Base-by-base conservation (phyloP, 1,284 basidiomycete species). In the Cutaneotrichosporon curvatum region DNA sequence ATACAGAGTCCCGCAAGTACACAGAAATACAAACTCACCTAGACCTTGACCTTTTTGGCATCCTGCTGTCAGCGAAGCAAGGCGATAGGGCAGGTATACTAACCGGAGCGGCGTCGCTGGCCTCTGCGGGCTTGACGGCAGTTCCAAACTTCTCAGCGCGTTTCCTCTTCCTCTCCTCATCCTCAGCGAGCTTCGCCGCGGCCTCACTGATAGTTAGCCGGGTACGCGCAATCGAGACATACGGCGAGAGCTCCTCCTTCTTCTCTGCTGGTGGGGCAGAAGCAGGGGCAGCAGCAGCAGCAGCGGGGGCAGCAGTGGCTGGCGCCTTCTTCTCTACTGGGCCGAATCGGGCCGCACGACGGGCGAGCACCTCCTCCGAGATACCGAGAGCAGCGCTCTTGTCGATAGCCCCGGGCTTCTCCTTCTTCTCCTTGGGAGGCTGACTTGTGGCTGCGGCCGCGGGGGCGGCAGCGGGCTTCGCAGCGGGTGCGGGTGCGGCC, bases 131-230 rank as follows among this genome's bases (percentile, higher is more conserved):
- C 5, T 28, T 28, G 25, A 28, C 12, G 25, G n/a, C n/a, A n/a
- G 55, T 51, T 6, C 63, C 68, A 49, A 73, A 74, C 57, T 72
- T 69, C 47, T 71, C 73, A 6, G 68, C 67, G 32, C 73, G 55
- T 60, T 74, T 74, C 38, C 71, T 55, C 62, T 73, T 73, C 68
- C 70, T 73, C 60, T 74, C 72, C 50, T 73, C 73, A 37, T 74
- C 70, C 12, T 51, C 45, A 2, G 61, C 61, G 18, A 62, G 45
- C 51, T 60, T 53, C 37, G 60, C 62, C 7, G 55, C 57, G 50
- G 57, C 48, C 45, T 60, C 62, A 40, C 67, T 70, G 47, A 7
- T 18, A 18, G 40, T 55, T 43, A 61, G 54, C 28, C 3, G n/a
- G 21, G 5, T 28, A 36, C n/a, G 12, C 19, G 11, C 11, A 22